Conservation (phyloP, 2,329 filamentous ascomycete species). For the Akanthomyces dipterigenus region DNA sequence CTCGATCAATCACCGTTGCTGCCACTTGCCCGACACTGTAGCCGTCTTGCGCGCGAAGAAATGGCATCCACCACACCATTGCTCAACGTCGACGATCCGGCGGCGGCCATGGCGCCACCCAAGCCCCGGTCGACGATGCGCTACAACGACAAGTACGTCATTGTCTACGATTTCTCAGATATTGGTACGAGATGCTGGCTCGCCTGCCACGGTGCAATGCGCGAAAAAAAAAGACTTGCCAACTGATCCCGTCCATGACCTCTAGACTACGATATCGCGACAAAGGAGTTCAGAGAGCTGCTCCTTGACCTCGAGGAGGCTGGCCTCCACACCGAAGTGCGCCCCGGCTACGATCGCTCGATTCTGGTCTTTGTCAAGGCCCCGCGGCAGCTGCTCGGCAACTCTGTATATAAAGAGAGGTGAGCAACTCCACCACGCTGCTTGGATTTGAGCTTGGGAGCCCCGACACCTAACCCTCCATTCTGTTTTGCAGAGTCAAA, state of each 20-base stretch:
- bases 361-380: conserved; percentile 61
- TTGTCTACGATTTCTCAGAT: conserved; percentile 31
- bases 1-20: neutral
- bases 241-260: neutral
- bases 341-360: conserved; percentile 60
- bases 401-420: conserved; percentile 62
- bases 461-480: neutral
- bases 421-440: conserved; percentile 22
- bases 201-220: neutral
- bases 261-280: conserved; percentile 28
- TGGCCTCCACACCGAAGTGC: conserved; percentile 64
- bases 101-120: neutral
- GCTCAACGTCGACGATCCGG: conserved; percentile 4
- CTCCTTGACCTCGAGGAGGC: conserved; percentile 53
- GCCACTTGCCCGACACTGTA: neutral
- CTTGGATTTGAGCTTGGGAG: too few relatives aligned
- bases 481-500: conserved; percentile 46
- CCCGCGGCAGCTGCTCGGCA: conserved; percentile 55
- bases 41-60: neutral
- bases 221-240: neutral
- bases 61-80: conserved; percentile 6
- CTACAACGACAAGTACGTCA: conserved; percentile 35
- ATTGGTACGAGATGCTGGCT: conserved; percentile 22
- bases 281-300: conserved; percentile 35
- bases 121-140: conserved; percentile 2